phyloP scores from a whole-genome alignment of 352 stramenopile species.

The Phytopythium oedochilum region DNA sequence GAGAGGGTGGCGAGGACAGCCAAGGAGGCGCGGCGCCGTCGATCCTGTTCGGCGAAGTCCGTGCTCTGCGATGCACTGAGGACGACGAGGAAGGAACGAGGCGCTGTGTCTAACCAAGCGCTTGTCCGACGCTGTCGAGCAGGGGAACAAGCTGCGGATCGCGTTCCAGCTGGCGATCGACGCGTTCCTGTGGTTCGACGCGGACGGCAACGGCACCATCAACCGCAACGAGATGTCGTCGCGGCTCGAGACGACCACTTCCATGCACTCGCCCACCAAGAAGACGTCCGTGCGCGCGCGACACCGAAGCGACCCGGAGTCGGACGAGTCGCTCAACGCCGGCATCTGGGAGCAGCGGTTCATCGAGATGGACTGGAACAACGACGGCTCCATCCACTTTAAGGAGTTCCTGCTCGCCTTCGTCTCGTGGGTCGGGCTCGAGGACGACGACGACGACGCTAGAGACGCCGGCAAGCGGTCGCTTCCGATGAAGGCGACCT shows the following conservation, averaged over 20 bases:
- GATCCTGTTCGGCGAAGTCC: constrained; percentile 69
- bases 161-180: constrained; percentile 81
- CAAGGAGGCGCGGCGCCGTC: constrained; percentile 14
- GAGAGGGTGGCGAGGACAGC: constrained; percentile 1
- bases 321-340: constrained; percentile 50
- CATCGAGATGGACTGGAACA: constrained; percentile 86
- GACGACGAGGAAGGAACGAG: not conserved
- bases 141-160: constrained; percentile 78
- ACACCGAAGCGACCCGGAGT: constrained; percentile 14
- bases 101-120: not conserved
- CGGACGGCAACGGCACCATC: constrained; percentile 71
- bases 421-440: constrained; percentile 80
- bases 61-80: not conserved
- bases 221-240: constrained; percentile 62
- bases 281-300: constrained; percentile 45
- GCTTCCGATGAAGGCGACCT: too few relatives aligned
- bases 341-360: constrained; percentile 81
- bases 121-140: not conserved
- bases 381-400: constrained; percentile 84
- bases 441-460: constrained; percentile 49
- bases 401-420: constrained; percentile 89
- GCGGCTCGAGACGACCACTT: constrained; percentile 54
- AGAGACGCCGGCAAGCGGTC: not conserved
- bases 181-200: constrained; percentile 85
- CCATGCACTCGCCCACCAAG: constrained; percentile 75